Evolutionary conservation across 129 eudicot species (phyloP), one percentile per base, ranked within the genome.

Genomic region (Lactuca saligna): DNA sequence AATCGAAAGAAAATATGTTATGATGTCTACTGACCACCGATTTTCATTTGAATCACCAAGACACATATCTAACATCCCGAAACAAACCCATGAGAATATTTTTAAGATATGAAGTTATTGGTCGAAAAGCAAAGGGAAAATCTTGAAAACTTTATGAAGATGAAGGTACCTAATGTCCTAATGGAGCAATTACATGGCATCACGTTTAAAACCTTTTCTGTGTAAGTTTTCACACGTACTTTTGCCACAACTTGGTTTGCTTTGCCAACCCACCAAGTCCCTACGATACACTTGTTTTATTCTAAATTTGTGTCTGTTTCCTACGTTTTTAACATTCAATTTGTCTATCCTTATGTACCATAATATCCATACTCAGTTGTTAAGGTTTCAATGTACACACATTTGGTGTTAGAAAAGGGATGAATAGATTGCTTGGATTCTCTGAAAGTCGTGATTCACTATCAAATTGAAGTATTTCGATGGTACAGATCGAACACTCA

Each of bases 71-170:
- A 67, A 67, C 69, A 67, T n/a, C 44, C 15, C 3, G 49, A 67
- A 69, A 61, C 56, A 68, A 17, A 42, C 15, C 31, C 0, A 65
- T 68, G 38, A 12, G 25, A 59, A 75, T 39, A 67, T 61, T 75
- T 56, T 50, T 37, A 10, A n/a, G 57, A 68, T 60, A 37, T 51
- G 55, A 75, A 68, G 68, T 57, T 57, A 75, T 75, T 17, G 17
- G 67, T 75, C 53, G 17, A 46, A 41, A 39, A 44, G 35, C 65
- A 17, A 75, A 61, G 61, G 14, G 6, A 49, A 72, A 72, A 72
- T 78, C 75, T 78, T 72, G 64, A 65, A 66, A 42, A 73, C 82
- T 72, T 78, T 78, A 71, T 66, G 82, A 66, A 68, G 74, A 66
- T 65, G 68, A 15, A 72, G 53, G 70, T 51, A 65, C 75, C 74